Evolutionary conservation across 176 grass and related monocot species (phyloP).

Genomic region (Pontederia paniculata): DNA sequence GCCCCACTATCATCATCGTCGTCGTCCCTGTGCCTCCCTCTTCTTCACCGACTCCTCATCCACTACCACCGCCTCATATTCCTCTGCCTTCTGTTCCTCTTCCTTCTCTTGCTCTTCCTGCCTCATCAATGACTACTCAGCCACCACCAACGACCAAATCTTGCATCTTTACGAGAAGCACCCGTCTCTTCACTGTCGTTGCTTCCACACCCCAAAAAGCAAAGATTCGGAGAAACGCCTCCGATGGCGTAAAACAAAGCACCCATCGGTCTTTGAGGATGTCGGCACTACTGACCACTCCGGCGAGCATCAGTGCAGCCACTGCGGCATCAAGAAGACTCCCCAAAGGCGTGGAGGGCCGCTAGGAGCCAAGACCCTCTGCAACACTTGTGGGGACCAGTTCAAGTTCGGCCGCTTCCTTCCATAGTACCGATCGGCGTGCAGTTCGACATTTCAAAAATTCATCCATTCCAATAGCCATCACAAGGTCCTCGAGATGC

Average conservation of each 20-base stretch:
- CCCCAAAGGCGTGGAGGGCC: slow-evolving; percentile 89
- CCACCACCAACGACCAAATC: neutral
- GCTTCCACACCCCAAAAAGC: too few relatives aligned
- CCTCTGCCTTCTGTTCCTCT: slow-evolving; percentile 40
- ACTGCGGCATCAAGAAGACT: slow-evolving; percentile 87
- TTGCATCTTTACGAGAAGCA: neutral
- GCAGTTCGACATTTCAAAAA: slow-evolving; percentile 67
- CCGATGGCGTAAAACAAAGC: too few relatives aligned
- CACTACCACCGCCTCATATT: slow-evolving; percentile 35
- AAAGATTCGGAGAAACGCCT: too few relatives aligned
- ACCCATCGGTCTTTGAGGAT: neutral
- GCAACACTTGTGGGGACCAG: slow-evolving; percentile 91
- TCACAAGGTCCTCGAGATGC: slow-evolving; percentile 93
- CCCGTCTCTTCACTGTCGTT: neutral
- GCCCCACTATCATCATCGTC: too few relatives aligned
- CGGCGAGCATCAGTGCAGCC: slow-evolving; percentile 66
- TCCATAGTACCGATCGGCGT: slow-evolving; percentile 84
- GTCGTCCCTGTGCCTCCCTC: slow-evolving; percentile 28
- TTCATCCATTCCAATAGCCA: slow-evolving; percentile 87
- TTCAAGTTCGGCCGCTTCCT: slow-evolving; percentile 88
- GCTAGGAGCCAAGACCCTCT: slow-evolving; percentile 71
- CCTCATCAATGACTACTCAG: slow-evolving; percentile 6
- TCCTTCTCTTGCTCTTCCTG: slow-evolving; percentile 22
- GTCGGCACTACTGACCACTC: neutral
- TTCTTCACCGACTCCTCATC: slow-evolving; percentile 26